Conservation (phyloP, 75 land plant genomes). For the Selaginella moellendorffii region DNA sequence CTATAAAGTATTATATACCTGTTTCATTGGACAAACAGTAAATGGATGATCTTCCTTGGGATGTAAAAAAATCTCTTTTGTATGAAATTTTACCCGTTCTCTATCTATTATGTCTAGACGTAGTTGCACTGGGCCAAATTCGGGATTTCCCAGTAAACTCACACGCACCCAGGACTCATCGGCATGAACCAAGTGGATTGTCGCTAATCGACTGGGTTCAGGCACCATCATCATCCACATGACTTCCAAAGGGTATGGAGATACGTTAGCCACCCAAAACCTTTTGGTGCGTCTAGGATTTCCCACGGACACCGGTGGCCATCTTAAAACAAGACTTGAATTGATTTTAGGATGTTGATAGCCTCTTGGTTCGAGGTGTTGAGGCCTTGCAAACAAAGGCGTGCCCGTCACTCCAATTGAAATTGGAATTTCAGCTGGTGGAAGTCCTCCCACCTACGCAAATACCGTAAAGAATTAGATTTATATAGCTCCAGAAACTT, state of each 20-base stretch:
- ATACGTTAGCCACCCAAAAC: conserved; percentile 9
- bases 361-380: conserved; percentile 3
- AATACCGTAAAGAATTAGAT: neutral
- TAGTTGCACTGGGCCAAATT: neutral
- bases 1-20: neutral
- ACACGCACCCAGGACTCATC: conserved; percentile 5
- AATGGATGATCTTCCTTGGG: neutral
- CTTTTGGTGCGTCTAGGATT: neutral
- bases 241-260: conserved; percentile 5
- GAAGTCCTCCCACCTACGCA: neutral
- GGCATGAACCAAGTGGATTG: neutral
- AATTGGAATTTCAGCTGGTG: conserved; percentile 5
- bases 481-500: neutral
- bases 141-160: neutral
- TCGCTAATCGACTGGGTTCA: neutral
- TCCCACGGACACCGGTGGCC: neutral
- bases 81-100: neutral
- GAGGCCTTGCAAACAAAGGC: conserved; percentile 5
- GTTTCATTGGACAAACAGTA: neutral
- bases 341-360: neutral
- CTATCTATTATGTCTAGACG: neutral
- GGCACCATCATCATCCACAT: neutral
- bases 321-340: neutral
- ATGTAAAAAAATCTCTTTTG: neutral
- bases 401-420: conserved; percentile 1